Percentiles rank a stretch among this genome's conserved stretches.
phyloP scores from a whole-genome alignment of 306 rosid species.

The Prinsepia uniflora region DNA sequence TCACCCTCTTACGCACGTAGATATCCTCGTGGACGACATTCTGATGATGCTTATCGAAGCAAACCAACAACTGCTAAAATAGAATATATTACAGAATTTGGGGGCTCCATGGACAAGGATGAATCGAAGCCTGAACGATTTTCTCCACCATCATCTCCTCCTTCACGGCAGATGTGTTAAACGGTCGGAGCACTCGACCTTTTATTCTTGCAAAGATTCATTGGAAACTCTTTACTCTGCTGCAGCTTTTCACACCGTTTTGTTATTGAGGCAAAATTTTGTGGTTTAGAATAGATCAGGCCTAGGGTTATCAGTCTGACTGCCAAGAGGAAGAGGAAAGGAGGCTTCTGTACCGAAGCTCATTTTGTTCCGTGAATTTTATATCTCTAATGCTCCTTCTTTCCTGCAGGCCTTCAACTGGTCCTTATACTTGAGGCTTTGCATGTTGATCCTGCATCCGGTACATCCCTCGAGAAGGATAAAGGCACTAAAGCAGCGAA shows the following conservation, averaged over 20 bases:
- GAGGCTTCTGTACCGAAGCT: conserved; percentile 59
- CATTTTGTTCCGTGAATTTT: conserved; percentile 36
- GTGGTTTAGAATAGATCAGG: conserved; percentile 80
- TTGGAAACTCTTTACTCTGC: conserved; percentile 92
- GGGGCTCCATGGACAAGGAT: conserved; percentile 65
- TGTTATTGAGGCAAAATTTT: conserved; percentile 67
- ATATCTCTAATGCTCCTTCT: conserved; percentile 51
- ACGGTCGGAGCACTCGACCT: conserved; percentile 99
- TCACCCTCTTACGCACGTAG: conserved; percentile 80
- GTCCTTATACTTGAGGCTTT: conserved; percentile 93
- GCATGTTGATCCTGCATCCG: conserved; percentile 98
- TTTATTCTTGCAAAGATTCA: conserved; percentile 94
- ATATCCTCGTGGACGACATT: conserved; percentile 54
- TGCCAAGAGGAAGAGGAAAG: conserved; percentile 62
- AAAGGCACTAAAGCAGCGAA: conserved; percentile 60
- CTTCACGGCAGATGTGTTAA: conserved; percentile 75
- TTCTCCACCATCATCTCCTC: conserved; percentile 90
- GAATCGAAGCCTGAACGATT: conserved; percentile 63
- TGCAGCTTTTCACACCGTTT: conserved; percentile 73
- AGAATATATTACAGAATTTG: conserved; percentile 93
- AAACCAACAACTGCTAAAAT: conserved; percentile 73
- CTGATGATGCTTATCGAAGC: conserved; percentile 75
- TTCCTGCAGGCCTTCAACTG: conserved; percentile 80
- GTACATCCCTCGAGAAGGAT: conserved; percentile 73
- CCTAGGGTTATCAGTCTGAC: conserved; percentile 60